A percentile compares a stretch with the other conserved stretches of the same genome.
Evolutionary conservation across 306 rosid genomes (phyloP).

Genomic region (Phaseolus lunatus): DNA sequence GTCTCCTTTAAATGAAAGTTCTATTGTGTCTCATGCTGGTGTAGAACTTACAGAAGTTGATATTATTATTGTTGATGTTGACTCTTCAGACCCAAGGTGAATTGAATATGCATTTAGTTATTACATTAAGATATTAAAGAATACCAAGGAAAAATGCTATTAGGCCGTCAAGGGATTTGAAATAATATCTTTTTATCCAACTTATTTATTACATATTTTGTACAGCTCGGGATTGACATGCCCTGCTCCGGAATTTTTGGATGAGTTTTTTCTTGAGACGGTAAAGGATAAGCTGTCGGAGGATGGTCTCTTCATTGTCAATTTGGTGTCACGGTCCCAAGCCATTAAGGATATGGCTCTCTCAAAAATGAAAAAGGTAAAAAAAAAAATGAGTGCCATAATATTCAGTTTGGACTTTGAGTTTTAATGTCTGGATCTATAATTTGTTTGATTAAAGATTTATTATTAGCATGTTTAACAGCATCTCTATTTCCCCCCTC

Average conservation of each 20-base stretch:
- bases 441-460: conserved; percentile 14
- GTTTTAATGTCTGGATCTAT: not conserved
- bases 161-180: conserved; percentile 1
- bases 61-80: conserved; percentile 85
- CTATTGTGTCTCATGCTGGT: conserved; percentile 42
- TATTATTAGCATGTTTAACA: not conserved
- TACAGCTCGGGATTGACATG: conserved; percentile 89
- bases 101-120: conserved; percentile 37
- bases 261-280: conserved; percentile 72
- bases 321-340: conserved; percentile 87
- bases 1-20: conserved; percentile 49
- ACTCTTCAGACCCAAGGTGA: conserved; percentile 92
- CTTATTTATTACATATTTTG: conserved; percentile 33
- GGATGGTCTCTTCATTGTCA: conserved; percentile 81
- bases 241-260: conserved; percentile 84
- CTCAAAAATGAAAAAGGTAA: conserved; percentile 83
- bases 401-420: conserved; percentile 14
- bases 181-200: conserved; percentile 27
- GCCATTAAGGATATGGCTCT: conserved; percentile 69
- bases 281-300: conserved; percentile 71
- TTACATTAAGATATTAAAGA: conserved; percentile 14
- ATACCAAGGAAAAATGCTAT: conserved; percentile 12
- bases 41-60: conserved; percentile 61
- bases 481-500: not conserved
- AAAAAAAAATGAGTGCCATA: conserved; percentile 32